These are phyloP conservation scores for Fusarium caatingaense DNA, from an alignment of 2,329 filamentous ascomycete species.

Conservation along the genomic window DNA sequence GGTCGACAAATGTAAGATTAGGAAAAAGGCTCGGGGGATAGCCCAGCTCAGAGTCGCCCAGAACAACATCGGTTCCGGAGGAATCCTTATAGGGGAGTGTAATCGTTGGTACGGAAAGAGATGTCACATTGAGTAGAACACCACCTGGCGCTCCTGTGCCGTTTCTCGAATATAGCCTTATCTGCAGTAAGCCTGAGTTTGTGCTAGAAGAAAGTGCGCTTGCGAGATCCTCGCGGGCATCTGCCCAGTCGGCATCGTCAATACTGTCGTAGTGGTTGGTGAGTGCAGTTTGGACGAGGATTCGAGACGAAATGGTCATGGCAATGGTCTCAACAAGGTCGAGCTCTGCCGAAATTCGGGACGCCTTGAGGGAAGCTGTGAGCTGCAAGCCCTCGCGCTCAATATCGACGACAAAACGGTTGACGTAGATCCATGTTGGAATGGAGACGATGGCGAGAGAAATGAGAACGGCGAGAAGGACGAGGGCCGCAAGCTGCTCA, in stretches of 20 bases:
- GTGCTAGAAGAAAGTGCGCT: conserved; percentile 75
- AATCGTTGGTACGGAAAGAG: conserved; percentile 60
- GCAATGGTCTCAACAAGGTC: conserved; percentile 82
- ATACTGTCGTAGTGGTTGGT: conserved; percentile 62
- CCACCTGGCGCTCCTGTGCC: conserved; percentile 65
- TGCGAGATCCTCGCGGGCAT: conserved; percentile 72
- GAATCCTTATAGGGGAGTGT: conserved; percentile 69
- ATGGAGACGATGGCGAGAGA: conserved; percentile 83
- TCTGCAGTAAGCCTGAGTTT: conserved; percentile 72
- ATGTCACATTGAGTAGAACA: conserved; percentile 72
- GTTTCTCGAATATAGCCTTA: conserved; percentile 77
- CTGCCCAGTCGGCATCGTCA: conserved; percentile 66
- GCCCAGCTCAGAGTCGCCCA: conserved; percentile 73
- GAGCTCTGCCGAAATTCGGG: conserved; percentile 82
- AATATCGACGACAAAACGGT: conserved; percentile 64
- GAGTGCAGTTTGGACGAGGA: conserved; percentile 68
- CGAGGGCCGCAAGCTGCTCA: conserved; percentile 84
- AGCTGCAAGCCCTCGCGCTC: conserved; percentile 74
- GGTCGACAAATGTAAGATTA: conserved; percentile 74
- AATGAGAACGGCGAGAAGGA: conserved; percentile 78
- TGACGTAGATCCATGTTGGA: conserved; percentile 74
- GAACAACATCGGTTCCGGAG: conserved; percentile 67
- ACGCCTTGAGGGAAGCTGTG: conserved; percentile 87
- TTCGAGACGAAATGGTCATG: conserved; percentile 75
- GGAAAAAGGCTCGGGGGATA: conserved; percentile 81